Percentiles rank a stretch among this genome's conserved stretches.
Conservation (phyloP, 2,329 filamentous ascomycete genomes). For the Dactylellina haptotyla region DNA sequence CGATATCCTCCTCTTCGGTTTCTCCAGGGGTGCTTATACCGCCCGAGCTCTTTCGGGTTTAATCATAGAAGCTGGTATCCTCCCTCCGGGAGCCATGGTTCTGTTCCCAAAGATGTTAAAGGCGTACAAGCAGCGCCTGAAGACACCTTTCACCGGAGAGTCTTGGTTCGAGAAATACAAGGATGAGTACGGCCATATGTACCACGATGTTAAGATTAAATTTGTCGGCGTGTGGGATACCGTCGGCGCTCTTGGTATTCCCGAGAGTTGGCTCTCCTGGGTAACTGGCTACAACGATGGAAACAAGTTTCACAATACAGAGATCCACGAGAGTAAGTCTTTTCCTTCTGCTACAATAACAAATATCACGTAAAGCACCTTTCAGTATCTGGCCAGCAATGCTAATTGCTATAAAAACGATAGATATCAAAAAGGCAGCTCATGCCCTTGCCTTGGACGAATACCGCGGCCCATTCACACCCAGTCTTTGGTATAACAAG, state of each 20-base stretch:
- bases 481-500: constrained; percentile 66
- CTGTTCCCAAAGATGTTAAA: too few species aligned
- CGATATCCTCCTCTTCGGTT: constrained; percentile 68
- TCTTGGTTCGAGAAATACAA: too few species aligned
- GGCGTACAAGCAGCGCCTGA: too few species aligned
- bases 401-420: constrained; percentile 38
- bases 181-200: too few species aligned
- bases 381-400: constrained; percentile 62
- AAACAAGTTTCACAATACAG: constrained; percentile 64
- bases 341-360: not conserved
- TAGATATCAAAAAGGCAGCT: constrained; percentile 69
- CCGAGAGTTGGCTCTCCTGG: constrained; percentile 53
- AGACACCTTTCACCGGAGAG: too few species aligned
- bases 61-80: constrained; percentile 65
- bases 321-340: constrained; percentile 58
- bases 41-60: constrained; percentile 68
- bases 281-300: not conserved
- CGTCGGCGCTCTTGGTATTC: constrained; percentile 65
- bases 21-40: constrained; percentile 70
- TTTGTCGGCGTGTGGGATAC: constrained; percentile 68
- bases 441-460: constrained; percentile 71
- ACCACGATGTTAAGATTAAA: constrained; percentile 64
- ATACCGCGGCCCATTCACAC: constrained; percentile 67
- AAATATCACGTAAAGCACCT: not conserved
- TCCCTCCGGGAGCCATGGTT: too few species aligned